Conservation (phyloP, 1,284 basidiomycete species). For the Marasmius tenuissimus region DNA sequence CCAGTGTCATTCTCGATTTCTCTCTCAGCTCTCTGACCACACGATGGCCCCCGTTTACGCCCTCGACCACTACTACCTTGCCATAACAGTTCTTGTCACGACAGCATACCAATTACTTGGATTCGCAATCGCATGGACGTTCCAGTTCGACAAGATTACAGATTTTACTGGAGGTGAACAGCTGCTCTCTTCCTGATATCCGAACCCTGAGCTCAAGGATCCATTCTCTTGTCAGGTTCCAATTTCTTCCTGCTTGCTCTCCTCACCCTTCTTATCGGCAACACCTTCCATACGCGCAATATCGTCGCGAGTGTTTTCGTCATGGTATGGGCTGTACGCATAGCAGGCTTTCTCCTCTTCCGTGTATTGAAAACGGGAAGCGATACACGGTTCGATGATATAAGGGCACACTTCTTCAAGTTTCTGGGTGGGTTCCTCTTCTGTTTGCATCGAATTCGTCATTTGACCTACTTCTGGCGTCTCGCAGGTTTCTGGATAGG, state of each 20-base stretch:
- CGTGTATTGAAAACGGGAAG: slow-evolving; percentile 67
- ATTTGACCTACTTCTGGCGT: neutral
- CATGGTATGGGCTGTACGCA: slow-evolving; percentile 64
- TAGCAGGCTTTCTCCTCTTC: slow-evolving; percentile 64
- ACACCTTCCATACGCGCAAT: slow-evolving; percentile 61
- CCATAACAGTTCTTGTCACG: slow-evolving; percentile 68
- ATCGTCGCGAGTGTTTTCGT: slow-evolving; percentile 58
- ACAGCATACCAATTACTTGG: slow-evolving; percentile 65
- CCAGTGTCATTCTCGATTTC: too few species aligned
- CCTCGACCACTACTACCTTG: slow-evolving; percentile 66
- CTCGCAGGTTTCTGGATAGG: slow-evolving; percentile 52
- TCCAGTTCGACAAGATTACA: slow-evolving; percentile 76
- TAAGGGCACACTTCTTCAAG: slow-evolving; percentile 65
- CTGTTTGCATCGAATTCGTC: neutral
- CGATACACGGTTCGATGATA: slow-evolving; percentile 68
- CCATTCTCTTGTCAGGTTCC: slow-evolving; percentile 39
- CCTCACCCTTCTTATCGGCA: slow-evolving; percentile 51
- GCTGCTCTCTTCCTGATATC: neutral
- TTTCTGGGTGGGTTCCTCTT: slow-evolving; percentile 47
- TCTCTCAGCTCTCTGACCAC: neutral
- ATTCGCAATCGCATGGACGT: slow-evolving; percentile 69
- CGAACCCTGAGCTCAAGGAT: slow-evolving; percentile 1
- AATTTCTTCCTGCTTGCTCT: slow-evolving; percentile 69
- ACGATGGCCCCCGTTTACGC: slow-evolving; percentile 46
- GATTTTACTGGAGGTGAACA: slow-evolving; percentile 60